Evolutionary conservation across 768 basidiomycete species (phyloP).

Genomic region (Pisolithus microcarpus): DNA sequence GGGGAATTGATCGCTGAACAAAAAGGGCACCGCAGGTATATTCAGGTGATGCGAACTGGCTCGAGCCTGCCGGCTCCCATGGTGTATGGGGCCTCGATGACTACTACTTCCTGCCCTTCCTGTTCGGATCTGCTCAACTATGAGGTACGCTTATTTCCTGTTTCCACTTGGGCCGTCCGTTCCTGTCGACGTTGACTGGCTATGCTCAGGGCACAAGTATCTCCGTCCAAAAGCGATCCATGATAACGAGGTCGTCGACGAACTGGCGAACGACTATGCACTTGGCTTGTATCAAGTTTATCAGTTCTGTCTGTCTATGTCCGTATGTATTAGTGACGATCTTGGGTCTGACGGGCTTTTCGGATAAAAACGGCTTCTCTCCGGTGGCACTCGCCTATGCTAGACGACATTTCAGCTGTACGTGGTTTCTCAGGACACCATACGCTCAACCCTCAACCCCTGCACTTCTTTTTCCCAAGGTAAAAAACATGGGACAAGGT

Average conservation of each 20-base stretch:
- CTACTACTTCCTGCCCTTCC: no score
- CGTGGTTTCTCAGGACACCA: constrained; percentile 9
- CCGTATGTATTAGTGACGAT: neutral
- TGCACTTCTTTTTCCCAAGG: no score
- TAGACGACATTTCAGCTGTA: constrained; percentile 91
- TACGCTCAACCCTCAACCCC: neutral
- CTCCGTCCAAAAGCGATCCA: no score
- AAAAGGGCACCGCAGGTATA: constrained; percentile 41
- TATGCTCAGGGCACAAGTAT: no score
- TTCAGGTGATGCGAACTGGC: constrained; percentile 84
- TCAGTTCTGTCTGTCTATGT: constrained; percentile 63
- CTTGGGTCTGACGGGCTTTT: neutral
- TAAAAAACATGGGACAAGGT: constrained; percentile 96
- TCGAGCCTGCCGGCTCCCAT: constrained; percentile 96
- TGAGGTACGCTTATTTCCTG: no score
- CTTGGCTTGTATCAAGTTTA: constrained; percentile 91
- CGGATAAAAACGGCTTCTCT: constrained; percentile 94
- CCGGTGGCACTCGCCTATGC: constrained; percentile 98
- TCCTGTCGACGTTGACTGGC: no score
- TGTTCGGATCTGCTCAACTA: no score
- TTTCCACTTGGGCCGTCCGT: no score
- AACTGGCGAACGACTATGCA: constrained; percentile 87
- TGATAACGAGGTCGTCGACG: no score
- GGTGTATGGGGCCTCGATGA: constrained; percentile 98
- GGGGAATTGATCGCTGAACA: neutral